Conservation (phyloP, 176 grass and related monocot genomes). For the Musa itinerans region DNA sequence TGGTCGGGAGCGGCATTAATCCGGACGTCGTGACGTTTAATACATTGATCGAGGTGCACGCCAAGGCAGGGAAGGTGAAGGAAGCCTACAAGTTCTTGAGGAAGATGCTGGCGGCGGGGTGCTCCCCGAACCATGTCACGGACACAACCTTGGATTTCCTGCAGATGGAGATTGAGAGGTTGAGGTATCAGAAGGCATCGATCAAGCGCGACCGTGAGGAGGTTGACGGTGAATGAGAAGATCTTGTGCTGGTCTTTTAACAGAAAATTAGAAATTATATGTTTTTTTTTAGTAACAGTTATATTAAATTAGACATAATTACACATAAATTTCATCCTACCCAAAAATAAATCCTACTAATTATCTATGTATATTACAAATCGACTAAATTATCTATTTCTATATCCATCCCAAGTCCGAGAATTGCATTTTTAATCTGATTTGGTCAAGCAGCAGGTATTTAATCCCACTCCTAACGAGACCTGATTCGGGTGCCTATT, state of each 20-base stretch:
- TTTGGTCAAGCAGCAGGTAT: no score
- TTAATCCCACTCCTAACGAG: no score
- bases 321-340: no score
- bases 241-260: neutral
- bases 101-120: conserved; percentile 67
- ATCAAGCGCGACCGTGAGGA: conserved; percentile 4
- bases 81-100: conserved; percentile 85
- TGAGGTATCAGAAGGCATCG: conserved; percentile 29
- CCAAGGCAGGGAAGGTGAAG: conserved; percentile 72
- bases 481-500: no score
- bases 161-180: conserved; percentile 71
- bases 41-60: conserved; percentile 84
- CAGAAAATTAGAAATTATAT: neutral
- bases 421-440: no score
- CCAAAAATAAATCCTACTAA: no score
- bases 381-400: no score
- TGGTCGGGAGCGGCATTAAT: conserved; percentile 59
- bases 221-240: neutral
- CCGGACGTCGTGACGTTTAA: conserved; percentile 91
- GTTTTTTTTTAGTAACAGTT: no score
- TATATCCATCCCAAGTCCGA: no score
- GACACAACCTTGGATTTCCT: conserved; percentile 87
- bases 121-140: conserved; percentile 72
- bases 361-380: no score
- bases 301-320: no score